A percentile compares a stretch with the other conserved stretches of the same genome.
Evolutionary conservation across 352 stramenopile genomes (phyloP).

Genomic region (Phytopythium mirpurense): DNA sequence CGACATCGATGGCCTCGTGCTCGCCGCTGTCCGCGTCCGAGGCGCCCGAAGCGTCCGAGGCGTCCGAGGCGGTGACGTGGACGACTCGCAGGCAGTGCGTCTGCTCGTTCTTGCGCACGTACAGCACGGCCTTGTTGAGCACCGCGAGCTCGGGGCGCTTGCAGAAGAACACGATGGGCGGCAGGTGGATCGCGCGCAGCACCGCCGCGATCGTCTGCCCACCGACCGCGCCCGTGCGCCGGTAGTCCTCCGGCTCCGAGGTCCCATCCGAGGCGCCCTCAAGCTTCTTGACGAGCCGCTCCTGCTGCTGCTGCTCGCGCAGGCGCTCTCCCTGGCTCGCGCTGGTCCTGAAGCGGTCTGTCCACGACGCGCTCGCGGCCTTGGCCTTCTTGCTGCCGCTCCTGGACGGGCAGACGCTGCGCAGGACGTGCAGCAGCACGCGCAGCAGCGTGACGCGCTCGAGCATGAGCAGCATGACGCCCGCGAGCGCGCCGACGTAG

Average conservation of each 20-base stretch:
- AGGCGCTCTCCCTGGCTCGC: background rate
- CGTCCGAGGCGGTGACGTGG: slow-evolving; percentile 44
- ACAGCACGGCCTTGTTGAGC: slow-evolving; percentile 93
- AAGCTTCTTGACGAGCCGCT: slow-evolving; percentile 5
- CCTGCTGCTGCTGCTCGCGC: slow-evolving; percentile 7
- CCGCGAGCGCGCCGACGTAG: slow-evolving; percentile 66
- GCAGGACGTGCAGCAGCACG: slow-evolving; percentile 62
- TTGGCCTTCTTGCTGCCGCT: slow-evolving; percentile 2
- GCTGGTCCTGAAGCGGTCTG: background rate
- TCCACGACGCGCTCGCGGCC: background rate
- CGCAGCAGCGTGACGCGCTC: slow-evolving; percentile 74
- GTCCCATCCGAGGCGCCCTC: slow-evolving; percentile 17
- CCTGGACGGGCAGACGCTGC: slow-evolving; percentile 51
- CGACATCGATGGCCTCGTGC: slow-evolving; percentile 1
- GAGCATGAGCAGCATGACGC: slow-evolving; percentile 79
- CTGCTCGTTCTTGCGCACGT: slow-evolving; percentile 90
- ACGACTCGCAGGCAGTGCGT: slow-evolving; percentile 90
- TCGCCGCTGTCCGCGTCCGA: background rate
- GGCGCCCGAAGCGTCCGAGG: slow-evolving; percentile 9
- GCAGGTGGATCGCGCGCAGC: slow-evolving; percentile 62
- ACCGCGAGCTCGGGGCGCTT: slow-evolving; percentile 85
- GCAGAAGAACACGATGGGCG: slow-evolving; percentile 90
- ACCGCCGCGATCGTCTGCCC: slow-evolving; percentile 61
- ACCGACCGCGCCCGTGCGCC: slow-evolving; percentile 52
- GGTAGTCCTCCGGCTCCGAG: slow-evolving; percentile 10